Evolutionary conservation across 805 yeast species (phyloP).

Genomic region (Metschnikowia chrysomelidarum): DNA sequence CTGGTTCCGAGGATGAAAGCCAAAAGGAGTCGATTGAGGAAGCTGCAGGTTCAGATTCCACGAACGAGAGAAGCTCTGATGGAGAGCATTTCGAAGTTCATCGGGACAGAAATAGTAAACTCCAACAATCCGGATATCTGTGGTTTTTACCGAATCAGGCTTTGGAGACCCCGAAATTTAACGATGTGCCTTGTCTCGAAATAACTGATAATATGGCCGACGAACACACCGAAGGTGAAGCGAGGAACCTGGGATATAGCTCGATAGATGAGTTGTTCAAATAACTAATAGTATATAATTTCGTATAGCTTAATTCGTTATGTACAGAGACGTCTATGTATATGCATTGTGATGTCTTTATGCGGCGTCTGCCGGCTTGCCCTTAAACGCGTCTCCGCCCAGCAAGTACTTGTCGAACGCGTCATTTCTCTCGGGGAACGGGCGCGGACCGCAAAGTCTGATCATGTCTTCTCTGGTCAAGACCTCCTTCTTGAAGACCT

Average conservation of each 20-base stretch:
- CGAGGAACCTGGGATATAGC: slow-evolving; percentile 8
- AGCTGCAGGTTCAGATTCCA: too few relatives aligned
- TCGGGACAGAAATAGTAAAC: too few relatives aligned
- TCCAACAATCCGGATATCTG: too few relatives aligned
- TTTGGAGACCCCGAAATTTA: background rate
- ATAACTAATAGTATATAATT: background rate
- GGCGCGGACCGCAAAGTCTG: slow-evolving; percentile 70
- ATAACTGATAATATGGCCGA: slow-evolving; percentile 3
- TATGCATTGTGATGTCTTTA: background rate
- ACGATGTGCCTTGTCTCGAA: slow-evolving; percentile 2
- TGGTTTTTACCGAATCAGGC: too few relatives aligned
- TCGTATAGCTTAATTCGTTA: slow-evolving; percentile 4
- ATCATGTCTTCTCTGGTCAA: slow-evolving; percentile 81
- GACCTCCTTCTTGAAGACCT: slow-evolving; percentile 70
- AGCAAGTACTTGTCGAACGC: slow-evolving; percentile 88
- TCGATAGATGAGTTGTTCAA: slow-evolving; percentile 24
- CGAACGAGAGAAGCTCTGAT: too few relatives aligned
- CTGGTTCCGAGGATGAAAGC: too few relatives aligned
- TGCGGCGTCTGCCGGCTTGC: slow-evolving; percentile 21
- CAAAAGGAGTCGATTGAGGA: too few relatives aligned
- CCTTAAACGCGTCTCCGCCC: slow-evolving; percentile 41
- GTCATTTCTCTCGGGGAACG: slow-evolving; percentile 75
- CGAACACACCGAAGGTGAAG: background rate
- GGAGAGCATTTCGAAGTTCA: too few relatives aligned
- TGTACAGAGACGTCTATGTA: slow-evolving; percentile 6